Percentiles rank a stretch among this genome's conserved stretches.
Conservation (phyloP, 306 rosid genomes). For the Fragaria vesca region DNA sequence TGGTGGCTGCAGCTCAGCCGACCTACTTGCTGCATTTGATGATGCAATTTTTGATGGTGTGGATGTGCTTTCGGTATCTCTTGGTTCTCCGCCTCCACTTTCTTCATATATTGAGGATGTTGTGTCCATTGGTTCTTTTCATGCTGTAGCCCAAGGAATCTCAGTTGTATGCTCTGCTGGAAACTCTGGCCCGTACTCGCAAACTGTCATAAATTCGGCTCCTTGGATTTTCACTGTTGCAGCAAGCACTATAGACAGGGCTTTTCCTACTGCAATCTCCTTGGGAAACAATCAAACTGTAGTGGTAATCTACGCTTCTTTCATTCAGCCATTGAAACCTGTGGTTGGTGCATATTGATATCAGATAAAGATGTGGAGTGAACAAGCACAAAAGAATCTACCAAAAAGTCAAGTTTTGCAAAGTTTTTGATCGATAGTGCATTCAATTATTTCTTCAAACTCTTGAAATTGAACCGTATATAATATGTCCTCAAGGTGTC, state of each 20-base stretch:
- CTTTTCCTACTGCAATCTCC: constrained; percentile 41
- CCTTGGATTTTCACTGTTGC: constrained; percentile 66
- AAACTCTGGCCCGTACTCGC: constrained; percentile 61
- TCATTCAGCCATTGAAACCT: constrained; percentile 5
- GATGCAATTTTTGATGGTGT: constrained; percentile 62
- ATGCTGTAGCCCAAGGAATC: constrained; percentile 52
- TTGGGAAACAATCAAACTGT: constrained; percentile 63
- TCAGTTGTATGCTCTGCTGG: constrained; percentile 61
- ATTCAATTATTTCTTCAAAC: neutral
- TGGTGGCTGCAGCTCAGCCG: constrained; percentile 58
- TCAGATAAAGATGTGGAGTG: neutral
- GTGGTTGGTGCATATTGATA: neutral
- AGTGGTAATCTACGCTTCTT: constrained; percentile 40
- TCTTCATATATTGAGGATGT: constrained; percentile 50
- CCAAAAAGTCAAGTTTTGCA: neutral
- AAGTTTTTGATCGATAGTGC: neutral
- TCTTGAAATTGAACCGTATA: neutral
- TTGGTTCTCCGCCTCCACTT: constrained; percentile 56
- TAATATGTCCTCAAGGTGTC: neutral
- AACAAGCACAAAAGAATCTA: neutral
- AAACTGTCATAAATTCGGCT: constrained; percentile 55
- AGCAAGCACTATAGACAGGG: constrained; percentile 58
- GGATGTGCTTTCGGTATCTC: constrained; percentile 49
- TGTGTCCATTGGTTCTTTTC: constrained; percentile 57
- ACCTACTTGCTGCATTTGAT: constrained; percentile 65